Percentiles rank a stretch among this genome's conserved stretches.
Evolutionary conservation across 2,329 filamentous ascomycete species (phyloP).

Genomic region (Calonectria henricotiae): DNA sequence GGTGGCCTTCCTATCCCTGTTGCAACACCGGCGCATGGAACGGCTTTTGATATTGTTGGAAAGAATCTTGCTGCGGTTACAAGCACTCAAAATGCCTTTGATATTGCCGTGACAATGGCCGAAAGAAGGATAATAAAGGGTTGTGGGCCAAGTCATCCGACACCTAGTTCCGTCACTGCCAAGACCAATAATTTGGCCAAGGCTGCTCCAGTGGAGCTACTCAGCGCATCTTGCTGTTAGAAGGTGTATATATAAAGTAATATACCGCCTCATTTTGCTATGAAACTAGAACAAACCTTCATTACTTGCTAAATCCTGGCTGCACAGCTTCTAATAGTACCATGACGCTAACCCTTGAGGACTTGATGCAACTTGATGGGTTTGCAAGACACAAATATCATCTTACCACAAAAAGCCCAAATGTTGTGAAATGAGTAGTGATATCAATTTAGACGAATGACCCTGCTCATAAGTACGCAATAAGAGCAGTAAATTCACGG

Average conservation of each 20-base stretch:
- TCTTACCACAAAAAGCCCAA: too few species aligned
- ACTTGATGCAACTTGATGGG: too few species aligned
- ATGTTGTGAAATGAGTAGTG: too few species aligned
- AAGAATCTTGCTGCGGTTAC: neutral
- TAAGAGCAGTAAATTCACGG: too few species aligned
- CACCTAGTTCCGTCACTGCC: neutral
- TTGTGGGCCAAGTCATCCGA: neutral
- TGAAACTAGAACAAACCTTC: too few species aligned
- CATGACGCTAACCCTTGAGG: too few species aligned
- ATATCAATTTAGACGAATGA: too few species aligned
- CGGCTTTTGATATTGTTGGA: constrained; percentile 6
- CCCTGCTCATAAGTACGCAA: too few species aligned
- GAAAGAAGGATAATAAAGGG: constrained; percentile 12
- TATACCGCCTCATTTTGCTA: too few species aligned
- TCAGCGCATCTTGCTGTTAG: constrained; percentile 4
- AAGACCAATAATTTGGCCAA: neutral
- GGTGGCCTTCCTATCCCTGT: constrained; percentile 12
- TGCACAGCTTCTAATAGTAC: too few species aligned
- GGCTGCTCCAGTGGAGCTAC: neutral
- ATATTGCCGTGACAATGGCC: neutral
- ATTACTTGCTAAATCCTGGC: too few species aligned
- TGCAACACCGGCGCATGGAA: constrained; percentile 4
- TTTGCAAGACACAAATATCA: too few species aligned
- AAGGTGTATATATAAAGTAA: neutral
- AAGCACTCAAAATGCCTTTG: constrained; percentile 13